Conservation (phyloP, 805 yeast species). For the Candida sakaeoensis region DNA sequence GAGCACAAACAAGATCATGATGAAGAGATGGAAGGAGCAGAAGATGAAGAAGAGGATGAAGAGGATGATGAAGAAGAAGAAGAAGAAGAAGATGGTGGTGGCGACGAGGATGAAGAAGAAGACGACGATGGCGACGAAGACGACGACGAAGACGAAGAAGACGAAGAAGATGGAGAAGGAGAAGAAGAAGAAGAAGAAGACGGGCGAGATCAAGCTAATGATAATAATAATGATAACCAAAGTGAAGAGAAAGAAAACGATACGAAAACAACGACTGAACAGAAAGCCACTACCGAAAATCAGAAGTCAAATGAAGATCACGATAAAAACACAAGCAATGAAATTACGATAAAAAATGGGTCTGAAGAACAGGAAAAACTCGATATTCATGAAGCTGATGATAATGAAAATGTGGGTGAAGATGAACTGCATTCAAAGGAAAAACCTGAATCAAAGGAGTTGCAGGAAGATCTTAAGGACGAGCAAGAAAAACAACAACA, state of each 20-base stretch:
- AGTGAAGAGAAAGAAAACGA: too few species aligned
- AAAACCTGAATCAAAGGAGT: conserved; percentile 9
- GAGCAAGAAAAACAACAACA: conserved; percentile 6
- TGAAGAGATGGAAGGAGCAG: conserved; percentile 18
- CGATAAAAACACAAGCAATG: too few species aligned
- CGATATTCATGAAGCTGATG: too few species aligned
- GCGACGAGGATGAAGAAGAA: conserved; percentile 16
- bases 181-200: conserved; percentile 18
- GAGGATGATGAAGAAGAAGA: conserved; percentile 20
- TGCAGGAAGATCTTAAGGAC: conserved; percentile 5
- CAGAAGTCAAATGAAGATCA: too few species aligned
- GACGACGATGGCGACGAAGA: conserved; percentile 12
- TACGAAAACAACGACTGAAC: too few species aligned
- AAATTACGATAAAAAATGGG: too few species aligned
- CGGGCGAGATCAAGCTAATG: too few species aligned
- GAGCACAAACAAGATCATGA: conserved; percentile 10
- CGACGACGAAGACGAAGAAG: conserved; percentile 15
- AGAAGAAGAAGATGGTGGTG: conserved; percentile 19
- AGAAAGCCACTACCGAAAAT: too few species aligned
- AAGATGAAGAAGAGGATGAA: conserved; percentile 24
- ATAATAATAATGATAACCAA: too few species aligned
- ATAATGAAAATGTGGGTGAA: conserved; percentile 13
- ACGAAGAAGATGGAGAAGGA: conserved; percentile 17
- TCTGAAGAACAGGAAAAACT: too few species aligned
- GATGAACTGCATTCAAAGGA: conserved; percentile 16